These are phyloP conservation scores for Paraleonurus japonicus DNA, from an alignment of 257 asterid genomes.

Conservation along the genomic window DNA sequence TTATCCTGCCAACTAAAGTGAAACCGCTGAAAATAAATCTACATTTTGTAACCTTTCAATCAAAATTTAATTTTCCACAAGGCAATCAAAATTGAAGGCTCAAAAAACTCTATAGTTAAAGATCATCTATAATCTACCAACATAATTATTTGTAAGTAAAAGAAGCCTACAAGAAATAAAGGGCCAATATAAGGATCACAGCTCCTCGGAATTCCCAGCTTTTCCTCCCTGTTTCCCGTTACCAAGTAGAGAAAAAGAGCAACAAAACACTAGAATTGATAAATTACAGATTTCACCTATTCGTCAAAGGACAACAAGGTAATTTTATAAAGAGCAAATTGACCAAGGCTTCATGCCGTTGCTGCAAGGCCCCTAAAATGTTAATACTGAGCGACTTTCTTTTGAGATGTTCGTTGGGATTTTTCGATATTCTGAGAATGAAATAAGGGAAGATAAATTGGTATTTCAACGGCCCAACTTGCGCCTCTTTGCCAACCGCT, in stretches of 20 bases:
- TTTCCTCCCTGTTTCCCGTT: neutral
- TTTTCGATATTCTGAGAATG: neutral
- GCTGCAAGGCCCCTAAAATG: neutral
- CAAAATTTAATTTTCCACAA: neutral
- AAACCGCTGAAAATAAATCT: neutral
- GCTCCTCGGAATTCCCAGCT: neutral
- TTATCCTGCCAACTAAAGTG: no score
- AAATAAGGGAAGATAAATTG: neutral
- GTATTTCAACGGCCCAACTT: slow-evolving; percentile 32
- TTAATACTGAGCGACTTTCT: neutral
- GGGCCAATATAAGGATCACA: neutral
- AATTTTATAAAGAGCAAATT: neutral
- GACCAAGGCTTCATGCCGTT: neutral
- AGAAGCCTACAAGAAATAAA: neutral
- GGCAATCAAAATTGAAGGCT: neutral
- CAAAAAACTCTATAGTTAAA: neutral
- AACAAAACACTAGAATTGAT: neutral
- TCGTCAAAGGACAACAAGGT: neutral
- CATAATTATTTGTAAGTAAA: neutral
- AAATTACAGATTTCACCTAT: slow-evolving; percentile 23
- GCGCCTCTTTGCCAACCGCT: slow-evolving; percentile 66
- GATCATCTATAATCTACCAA: neutral
- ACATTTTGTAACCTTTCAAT: neutral
- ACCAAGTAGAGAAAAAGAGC: neutral
- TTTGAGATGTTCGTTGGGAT: neutral